Base-by-base conservation (phyloP, 352 stramenopile genomes). In the Albugo laibachii region DNA sequence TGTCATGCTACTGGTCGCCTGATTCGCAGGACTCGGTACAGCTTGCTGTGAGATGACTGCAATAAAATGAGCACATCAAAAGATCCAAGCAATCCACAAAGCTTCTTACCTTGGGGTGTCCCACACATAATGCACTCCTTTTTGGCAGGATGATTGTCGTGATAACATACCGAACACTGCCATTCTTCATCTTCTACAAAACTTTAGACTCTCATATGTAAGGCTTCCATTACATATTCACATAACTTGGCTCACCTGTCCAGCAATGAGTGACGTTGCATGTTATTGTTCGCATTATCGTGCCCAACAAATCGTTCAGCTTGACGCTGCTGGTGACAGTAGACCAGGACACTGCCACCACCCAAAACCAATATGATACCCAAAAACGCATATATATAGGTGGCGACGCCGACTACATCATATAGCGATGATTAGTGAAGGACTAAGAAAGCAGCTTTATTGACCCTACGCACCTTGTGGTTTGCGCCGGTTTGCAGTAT, bases 211-310 rank as follows among this genome's bases (percentile, higher is more conserved):
- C 19, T 8, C 3, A 24, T 43, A 47, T 18, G 18, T 11, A 50
- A n/a, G 27, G 35, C 13, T 36, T 0, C 6, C 19, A 36, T 53
- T 12, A 13, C 46, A 16, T 19, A 46, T 12, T 47, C 1, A 16
- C 13, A 15, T 15, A 20, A n/a, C 31, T 14, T 31, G 24, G 3
- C 24, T 31, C 16, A 70, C 62, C 62, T 84, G 47, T 88, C 76
- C 27, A 86, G 63, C 12, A 88, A 65, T 38, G 78, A 82, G 50
- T 88, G 66, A 12, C 76, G 69, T 60, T 88, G 76, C 69, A 88
- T 85, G 58, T 88, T 88, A 63, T 88, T 88, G 58, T 80, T 80
- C 53, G 55, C 56, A 41, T 85, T 88, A 61, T 84, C 70, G 27
- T 64, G 40, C 34, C 82, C 65, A 14, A 76, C 58, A 36, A 73